phyloP scores from a whole-genome alignment of 2,329 filamentous ascomycete genomes.

The Neofusicoccum sp. region DNA sequence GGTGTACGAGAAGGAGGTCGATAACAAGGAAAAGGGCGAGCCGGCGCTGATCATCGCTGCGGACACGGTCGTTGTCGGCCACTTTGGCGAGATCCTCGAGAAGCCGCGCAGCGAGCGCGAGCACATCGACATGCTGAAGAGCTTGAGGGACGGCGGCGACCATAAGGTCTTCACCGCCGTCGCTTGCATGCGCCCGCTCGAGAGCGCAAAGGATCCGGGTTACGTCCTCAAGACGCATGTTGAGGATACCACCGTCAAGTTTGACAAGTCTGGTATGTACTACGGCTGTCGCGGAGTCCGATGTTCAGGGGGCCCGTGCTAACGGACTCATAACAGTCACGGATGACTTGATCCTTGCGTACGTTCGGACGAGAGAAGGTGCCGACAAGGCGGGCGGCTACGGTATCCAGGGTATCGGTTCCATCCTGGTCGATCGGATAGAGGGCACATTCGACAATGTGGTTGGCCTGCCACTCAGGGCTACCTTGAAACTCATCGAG shows the following conservation, averaged over 20 bases:
- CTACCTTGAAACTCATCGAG: constrained; percentile 78
- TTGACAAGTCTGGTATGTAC: constrained; percentile 59
- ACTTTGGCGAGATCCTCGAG: constrained; percentile 76
- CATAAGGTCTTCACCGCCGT: constrained; percentile 88
- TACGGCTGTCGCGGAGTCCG: not conserved
- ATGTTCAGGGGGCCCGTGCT: not conserved
- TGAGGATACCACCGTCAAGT: constrained; percentile 89
- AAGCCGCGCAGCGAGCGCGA: constrained; percentile 82
- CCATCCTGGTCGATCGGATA: constrained; percentile 82
- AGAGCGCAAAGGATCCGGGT: constrained; percentile 77
- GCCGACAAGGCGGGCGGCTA: constrained; percentile 97
- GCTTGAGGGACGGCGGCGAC: constrained; percentile 69
- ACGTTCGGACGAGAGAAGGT: constrained; percentile 83
- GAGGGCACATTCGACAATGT: constrained; percentile 93
- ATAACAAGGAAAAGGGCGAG: constrained; percentile 60
- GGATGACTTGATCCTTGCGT: constrained; percentile 80
- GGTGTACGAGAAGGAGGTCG: constrained; percentile 62
- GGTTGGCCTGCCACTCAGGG: constrained; percentile 80
- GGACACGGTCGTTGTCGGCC: constrained; percentile 83
- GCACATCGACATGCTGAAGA: constrained; percentile 79
- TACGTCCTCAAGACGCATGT: constrained; percentile 79
- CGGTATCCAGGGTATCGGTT: constrained; percentile 84
- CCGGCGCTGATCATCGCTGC: constrained; percentile 84
- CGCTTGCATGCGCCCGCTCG: constrained; percentile 76
- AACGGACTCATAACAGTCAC: constrained; percentile 44